These are phyloP conservation scores for Panaeolus papilionaceus DNA, from an alignment of 768 basidiomycete genomes.

Conservation along the genomic window DNA sequence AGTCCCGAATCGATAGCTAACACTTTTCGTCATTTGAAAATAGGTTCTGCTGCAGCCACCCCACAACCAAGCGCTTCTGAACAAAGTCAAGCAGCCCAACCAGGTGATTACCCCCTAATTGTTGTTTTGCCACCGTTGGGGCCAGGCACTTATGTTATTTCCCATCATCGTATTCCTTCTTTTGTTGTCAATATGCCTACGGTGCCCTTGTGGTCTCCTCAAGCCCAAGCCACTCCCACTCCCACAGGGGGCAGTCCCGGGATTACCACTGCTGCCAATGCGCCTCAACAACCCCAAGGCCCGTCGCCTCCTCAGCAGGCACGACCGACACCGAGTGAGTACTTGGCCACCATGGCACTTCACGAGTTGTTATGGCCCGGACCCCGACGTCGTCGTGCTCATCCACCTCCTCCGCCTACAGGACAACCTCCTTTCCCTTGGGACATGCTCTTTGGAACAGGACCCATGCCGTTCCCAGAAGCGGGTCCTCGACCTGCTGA, in stretches of 20 bases:
- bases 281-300: not conserved
- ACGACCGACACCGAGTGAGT: slow-evolving; percentile 8
- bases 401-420: slow-evolving; percentile 9
- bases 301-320: not conserved
- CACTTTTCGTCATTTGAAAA: not conserved
- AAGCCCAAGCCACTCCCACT: not conserved
- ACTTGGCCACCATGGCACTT: slow-evolving; percentile 6
- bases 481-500: not conserved
- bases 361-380: slow-evolving; percentile 7
- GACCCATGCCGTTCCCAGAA: not conserved
- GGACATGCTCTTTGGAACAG: slow-evolving; percentile 25
- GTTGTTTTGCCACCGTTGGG: not conserved
- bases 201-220: not conserved
- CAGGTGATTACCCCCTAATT: slow-evolving; percentile 8
- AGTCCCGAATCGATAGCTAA: not conserved
- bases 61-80: slow-evolving; percentile 13
- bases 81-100: not conserved
- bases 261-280: not conserved
- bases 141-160: slow-evolving; percentile 9
- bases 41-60: not conserved
- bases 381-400: slow-evolving; percentile 4
- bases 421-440: slow-evolving; percentile 17
- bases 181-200: slow-evolving; percentile 8
- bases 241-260: not conserved
- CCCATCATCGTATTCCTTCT: not conserved